Evolutionary conservation across 192 early-diverging fungal species (phyloP).

Genomic region (Funneliformis mosseae): DNA sequence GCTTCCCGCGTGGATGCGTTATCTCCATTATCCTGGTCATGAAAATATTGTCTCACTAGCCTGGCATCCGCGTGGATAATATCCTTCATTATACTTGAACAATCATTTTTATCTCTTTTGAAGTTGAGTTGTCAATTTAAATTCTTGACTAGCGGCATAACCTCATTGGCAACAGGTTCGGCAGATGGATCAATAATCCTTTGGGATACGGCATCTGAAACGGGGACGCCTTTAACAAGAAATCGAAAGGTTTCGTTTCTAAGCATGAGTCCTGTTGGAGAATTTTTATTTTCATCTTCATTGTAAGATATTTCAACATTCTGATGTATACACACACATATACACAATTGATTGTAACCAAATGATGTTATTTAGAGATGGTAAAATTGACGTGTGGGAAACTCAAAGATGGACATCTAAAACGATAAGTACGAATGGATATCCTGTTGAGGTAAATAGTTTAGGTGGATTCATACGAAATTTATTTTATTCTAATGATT

Average conservation of each 20-base stretch:
- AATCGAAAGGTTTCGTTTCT: neutral
- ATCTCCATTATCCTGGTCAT: constrained; percentile 31
- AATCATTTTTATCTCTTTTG: neutral
- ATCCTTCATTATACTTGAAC: constrained; percentile 8
- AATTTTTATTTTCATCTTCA: constrained; percentile 14
- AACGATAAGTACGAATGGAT: neutral
- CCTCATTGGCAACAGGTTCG: constrained; percentile 30
- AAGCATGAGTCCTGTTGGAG: constrained; percentile 27
- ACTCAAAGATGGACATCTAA: constrained; percentile 28
- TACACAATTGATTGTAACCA: neutral
- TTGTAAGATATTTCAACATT: constrained; percentile 22
- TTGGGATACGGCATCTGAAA: constrained; percentile 29
- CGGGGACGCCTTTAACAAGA: neutral
- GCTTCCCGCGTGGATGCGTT: constrained; percentile 28
- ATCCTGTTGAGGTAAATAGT: neutral
- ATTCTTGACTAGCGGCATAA: constrained; percentile 6
- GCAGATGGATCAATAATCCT: constrained; percentile 29
- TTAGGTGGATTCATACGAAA: neutral
- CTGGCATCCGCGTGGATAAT: constrained; percentile 35
- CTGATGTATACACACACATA: neutral
- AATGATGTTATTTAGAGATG: neutral
- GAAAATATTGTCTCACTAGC: constrained; percentile 31
- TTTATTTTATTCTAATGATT: too few relatives aligned
- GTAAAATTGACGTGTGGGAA: constrained; percentile 27
- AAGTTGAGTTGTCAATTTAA: neutral